Base-by-base conservation (phyloP, 2,329 filamentous ascomycete genomes). In the Cordyceps militaris region DNA sequence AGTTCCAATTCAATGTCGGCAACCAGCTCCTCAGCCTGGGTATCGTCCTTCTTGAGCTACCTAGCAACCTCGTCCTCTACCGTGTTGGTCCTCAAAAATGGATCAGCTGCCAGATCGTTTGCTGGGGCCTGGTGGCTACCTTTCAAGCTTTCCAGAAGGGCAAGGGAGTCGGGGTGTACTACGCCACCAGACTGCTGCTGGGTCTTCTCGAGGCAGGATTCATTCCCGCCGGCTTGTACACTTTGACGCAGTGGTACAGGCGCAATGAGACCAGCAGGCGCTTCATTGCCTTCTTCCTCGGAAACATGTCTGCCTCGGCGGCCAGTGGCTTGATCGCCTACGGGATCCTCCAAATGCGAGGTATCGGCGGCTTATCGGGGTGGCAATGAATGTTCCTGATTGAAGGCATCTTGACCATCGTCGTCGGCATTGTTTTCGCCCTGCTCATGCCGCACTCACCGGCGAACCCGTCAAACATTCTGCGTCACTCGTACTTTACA, bases 1-100 rank as follows among this genome's bases (percentile, higher is more conserved):
- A 75, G 9, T 73, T 77, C 58, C 72, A 78, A 58, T 71, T 77
- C 63, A 79, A 78, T 32, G 66, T 76, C 36, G 76, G 76, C 5
- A 70, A 74, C 13, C 73, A 76, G 57, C 64, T 78, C 34, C 65
- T 78, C 2, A 75, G 73, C 0, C 66, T 72, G 1, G 75, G 75
- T 5, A 77, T 78, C 36, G 74, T 78, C 4, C 64, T 77, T 8
- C 64, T 69, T 34, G 66, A 74, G 59, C 62, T 66, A 19, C 75
- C 76, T 0, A 76, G 74, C 28, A 78, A 79, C 60, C 69, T 78
- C 10, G 67, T 77, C 10, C 63, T 78, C 16, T 74, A 77, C 57
- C 67, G 70, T 4, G 64, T 77, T 26, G 75, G 75, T 7, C 74
- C 75, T 3, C 70, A 69, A 4, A 66, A 70, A 24, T 78, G 75